Percentiles rank a stretch among this genome's conserved stretches.
These are phyloP conservation scores for Saccharomycopsis sp. DNA, from an alignment of 805 yeast species.

Conservation along the genomic window DNA sequence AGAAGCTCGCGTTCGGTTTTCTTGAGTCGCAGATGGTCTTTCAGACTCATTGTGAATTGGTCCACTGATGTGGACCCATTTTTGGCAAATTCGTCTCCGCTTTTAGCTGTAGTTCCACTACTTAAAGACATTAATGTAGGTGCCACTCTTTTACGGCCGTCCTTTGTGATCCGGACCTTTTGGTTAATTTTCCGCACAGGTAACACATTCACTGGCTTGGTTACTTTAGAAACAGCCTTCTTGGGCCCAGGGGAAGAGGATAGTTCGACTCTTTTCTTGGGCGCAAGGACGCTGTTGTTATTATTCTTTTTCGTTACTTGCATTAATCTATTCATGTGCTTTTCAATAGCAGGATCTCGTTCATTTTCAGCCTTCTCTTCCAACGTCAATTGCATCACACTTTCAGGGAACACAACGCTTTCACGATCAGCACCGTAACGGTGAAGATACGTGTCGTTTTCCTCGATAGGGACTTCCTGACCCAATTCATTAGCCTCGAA, in stretches of 20 bases:
- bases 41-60: slow-evolving; percentile 23
- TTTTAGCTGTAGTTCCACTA: slow-evolving; percentile 24
- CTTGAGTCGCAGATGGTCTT: slow-evolving; percentile 20
- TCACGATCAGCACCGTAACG: slow-evolving; percentile 88
- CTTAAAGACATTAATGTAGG: slow-evolving; percentile 54
- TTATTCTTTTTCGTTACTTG: slow-evolving; percentile 24
- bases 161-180: slow-evolving; percentile 59
- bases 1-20: slow-evolving; percentile 26
- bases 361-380: slow-evolving; percentile 49
- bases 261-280: slow-evolving; percentile 5
- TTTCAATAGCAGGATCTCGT: slow-evolving; percentile 21
- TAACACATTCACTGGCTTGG: slow-evolving; percentile 11
- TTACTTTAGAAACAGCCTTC: slow-evolving; percentile 2
- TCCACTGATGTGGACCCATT: slow-evolving; percentile 1
- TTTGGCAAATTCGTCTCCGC: neutral
- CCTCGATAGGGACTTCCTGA: slow-evolving; percentile 51
- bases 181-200: slow-evolving; percentile 30
- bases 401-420: slow-evolving; percentile 78
- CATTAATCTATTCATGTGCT: slow-evolving; percentile 39
- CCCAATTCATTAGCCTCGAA: slow-evolving; percentile 68
- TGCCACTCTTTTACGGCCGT: slow-evolving; percentile 70
- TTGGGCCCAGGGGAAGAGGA: neutral
- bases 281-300: slow-evolving; percentile 4
- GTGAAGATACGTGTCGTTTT: slow-evolving; percentile 62
- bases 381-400: slow-evolving; percentile 65